phyloP scores from a whole-genome alignment of 2,329 filamentous ascomycete genomes.

The Beauveria brongniartii region DNA sequence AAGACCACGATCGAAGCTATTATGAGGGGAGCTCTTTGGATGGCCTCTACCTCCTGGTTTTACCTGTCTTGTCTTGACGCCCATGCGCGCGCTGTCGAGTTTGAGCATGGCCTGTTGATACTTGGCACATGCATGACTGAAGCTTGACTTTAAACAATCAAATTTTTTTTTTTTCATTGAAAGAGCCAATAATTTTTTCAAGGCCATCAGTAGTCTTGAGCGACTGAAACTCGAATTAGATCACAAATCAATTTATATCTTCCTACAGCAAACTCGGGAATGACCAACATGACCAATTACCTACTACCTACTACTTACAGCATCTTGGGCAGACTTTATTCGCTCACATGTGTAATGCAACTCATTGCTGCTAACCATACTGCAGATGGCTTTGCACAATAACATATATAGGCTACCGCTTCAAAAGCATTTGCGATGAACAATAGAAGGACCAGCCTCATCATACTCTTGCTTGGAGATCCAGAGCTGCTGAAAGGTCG shows the following conservation, averaged over 20 bases:
- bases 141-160: constrained; percentile 19
- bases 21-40: neutral
- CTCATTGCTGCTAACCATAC: neutral
- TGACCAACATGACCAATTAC: neutral
- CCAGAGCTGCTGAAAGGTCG: constrained; percentile 99
- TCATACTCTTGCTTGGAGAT: constrained; percentile 99
- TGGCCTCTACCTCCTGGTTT: neutral
- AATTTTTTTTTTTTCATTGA: constrained; percentile 15
- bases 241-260: neutral
- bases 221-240: neutral
- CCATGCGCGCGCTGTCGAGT: constrained; percentile 16
- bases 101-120: constrained; percentile 21
- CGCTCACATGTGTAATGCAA: neutral
- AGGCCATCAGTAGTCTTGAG: neutral
- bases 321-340: neutral
- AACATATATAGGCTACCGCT: constrained; percentile 26
- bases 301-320: neutral
- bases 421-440: constrained; percentile 99
- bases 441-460: constrained; percentile 98
- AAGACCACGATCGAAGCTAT: constrained; percentile 18
- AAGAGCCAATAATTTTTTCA: neutral
- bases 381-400: neutral
- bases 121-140: constrained; percentile 21
- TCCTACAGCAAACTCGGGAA: neutral
- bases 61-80: neutral